Conservation (phyloP, 345 rosid species). For the Heritiera fomes region DNA sequence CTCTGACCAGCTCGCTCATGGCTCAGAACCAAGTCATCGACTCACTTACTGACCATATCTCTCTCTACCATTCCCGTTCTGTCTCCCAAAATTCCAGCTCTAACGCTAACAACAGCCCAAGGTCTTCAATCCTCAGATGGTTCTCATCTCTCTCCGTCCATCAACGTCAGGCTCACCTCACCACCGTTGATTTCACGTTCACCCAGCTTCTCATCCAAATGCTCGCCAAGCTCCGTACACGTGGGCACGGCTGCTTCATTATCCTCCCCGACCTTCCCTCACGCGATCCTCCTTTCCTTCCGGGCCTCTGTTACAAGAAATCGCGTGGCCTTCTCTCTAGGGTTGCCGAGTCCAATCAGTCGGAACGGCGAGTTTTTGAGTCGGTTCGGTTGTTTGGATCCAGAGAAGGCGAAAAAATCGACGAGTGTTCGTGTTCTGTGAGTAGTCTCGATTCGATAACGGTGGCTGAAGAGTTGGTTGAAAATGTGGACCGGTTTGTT, state of each 20-base stretch:
- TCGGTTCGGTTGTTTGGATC: constrained; percentile 68
- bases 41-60: constrained; percentile 85
- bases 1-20: constrained; percentile 38
- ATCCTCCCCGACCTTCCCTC: constrained; percentile 83
- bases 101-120: constrained; percentile 36
- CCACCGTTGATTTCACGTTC: constrained; percentile 63
- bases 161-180: constrained; percentile 79
- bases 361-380: constrained; percentile 53
- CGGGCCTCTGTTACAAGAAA: constrained; percentile 72
- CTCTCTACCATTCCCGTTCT: constrained; percentile 70
- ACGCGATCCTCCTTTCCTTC: constrained; percentile 49
- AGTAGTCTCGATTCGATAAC: constrained; percentile 61
- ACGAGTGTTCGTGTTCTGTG: constrained; percentile 53
- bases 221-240: constrained; percentile 57
- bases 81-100: constrained; percentile 29
- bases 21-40: constrained; percentile 64
- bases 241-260: constrained; percentile 77
- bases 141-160: constrained; percentile 70
- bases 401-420: constrained; percentile 56
- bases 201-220: constrained; percentile 68
- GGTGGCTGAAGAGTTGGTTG: constrained; percentile 56
- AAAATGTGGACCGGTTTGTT: constrained; percentile 63
- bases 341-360: constrained; percentile 52
- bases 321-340: constrained; percentile 77
- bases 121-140: constrained; percentile 82